These are phyloP conservation scores for Saussurea involucrata DNA, from an alignment of 129 eudicot genomes.

Conservation along the genomic window DNA sequence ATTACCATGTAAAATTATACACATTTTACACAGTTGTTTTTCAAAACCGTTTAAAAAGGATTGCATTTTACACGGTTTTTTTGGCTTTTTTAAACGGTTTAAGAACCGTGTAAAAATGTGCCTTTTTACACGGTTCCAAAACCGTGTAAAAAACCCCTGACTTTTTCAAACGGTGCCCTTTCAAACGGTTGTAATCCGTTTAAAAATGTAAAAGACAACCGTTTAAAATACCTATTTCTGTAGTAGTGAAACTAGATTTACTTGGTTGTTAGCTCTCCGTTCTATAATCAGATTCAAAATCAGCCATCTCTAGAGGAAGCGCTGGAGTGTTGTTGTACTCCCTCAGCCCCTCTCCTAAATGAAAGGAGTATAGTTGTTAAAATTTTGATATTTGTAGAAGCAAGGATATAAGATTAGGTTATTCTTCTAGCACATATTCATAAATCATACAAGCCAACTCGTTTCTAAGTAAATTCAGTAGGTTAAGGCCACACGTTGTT, in stretches of 20 bases:
- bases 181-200: too few relatives aligned
- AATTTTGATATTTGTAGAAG: not conserved
- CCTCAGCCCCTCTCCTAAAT: slow-evolving; percentile 1
- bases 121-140: too few relatives aligned
- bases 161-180: too few relatives aligned
- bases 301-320: not conserved
- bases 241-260: not conserved
- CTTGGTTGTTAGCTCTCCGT: not conserved
- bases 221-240: too few relatives aligned
- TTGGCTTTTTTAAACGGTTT: too few relatives aligned
- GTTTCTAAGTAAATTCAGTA: not conserved
- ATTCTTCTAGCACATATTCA: not conserved
- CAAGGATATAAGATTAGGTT: not conserved
- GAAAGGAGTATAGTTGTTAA: not conserved
- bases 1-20: too few relatives aligned
- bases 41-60: too few relatives aligned
- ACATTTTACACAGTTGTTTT: too few relatives aligned
- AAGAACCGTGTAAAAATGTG: too few relatives aligned
- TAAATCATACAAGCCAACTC: not conserved
- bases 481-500: not conserved
- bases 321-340: not conserved
- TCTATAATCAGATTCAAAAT: not conserved
- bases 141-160: too few relatives aligned
- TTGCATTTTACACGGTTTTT: too few relatives aligned
- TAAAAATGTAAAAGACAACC: too few relatives aligned